These are phyloP conservation scores for Gastrolobium villosum DNA, from an alignment of 306 rosid genomes.

Conservation along the genomic window DNA sequence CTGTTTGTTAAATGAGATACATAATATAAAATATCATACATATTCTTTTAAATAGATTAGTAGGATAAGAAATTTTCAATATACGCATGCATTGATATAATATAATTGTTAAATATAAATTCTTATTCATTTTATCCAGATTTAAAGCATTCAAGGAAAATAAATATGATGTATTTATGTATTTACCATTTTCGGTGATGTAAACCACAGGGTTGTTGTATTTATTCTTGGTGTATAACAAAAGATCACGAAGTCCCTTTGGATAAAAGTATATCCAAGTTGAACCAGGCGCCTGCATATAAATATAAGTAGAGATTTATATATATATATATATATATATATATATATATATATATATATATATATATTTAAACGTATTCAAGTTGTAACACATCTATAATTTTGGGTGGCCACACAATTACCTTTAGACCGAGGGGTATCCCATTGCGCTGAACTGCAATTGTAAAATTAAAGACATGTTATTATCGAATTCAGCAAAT, in stretches of 20 bases:
- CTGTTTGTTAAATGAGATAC: constrained; percentile 18
- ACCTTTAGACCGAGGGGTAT: constrained; percentile 46
- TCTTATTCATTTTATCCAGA: neutral
- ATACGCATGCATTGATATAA: neutral
- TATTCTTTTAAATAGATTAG: neutral
- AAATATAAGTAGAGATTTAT: neutral
- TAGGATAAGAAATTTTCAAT: neutral
- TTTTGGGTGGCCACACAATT: neutral
- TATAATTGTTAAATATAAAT: neutral
- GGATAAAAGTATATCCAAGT: constrained; percentile 45
- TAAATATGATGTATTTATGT: neutral
- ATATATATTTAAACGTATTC: neutral
- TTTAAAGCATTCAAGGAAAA: neutral
- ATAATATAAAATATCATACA: neutral
- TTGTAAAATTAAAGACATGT: neutral
- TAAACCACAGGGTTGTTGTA: constrained; percentile 45
- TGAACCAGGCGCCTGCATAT: constrained; percentile 61
- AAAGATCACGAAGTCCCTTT: constrained; percentile 33
- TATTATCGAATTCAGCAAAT: neutral
- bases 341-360: too few relatives aligned
- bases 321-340: too few relatives aligned
- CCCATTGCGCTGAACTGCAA: constrained; percentile 39
- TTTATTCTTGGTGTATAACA: neutral
- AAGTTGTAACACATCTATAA: neutral
- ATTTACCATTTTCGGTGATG: constrained; percentile 70